phyloP scores from a whole-genome alignment of 352 stramenopile genomes.

The Globisporangium iwayamae region DNA sequence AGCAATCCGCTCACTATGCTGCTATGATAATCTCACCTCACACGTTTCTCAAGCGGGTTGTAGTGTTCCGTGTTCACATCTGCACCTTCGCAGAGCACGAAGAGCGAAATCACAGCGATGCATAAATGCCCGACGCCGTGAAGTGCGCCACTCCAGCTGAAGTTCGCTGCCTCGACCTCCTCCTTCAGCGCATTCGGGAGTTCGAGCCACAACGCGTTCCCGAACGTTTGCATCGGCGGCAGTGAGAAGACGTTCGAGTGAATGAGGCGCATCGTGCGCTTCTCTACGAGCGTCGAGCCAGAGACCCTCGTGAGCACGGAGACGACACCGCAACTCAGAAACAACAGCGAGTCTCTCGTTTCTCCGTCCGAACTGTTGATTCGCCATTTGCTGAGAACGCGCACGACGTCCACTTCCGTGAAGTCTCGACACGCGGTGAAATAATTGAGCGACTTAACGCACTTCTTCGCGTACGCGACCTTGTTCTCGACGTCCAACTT shows the following conservation, averaged over 20 bases:
- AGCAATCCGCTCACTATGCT: not conserved
- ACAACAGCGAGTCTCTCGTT: constrained; percentile 11
- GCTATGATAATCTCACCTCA: not conserved
- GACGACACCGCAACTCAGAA: constrained; percentile 65
- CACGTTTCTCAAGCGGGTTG: constrained; percentile 65
- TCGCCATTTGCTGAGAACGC: constrained; percentile 32
- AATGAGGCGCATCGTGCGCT: constrained; percentile 69
- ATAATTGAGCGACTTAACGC: constrained; percentile 68
- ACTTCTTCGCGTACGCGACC: constrained; percentile 69
- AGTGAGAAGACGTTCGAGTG: constrained; percentile 91
- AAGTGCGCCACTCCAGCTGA: constrained; percentile 47
- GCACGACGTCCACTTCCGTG: constrained; percentile 85
- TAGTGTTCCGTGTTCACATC: constrained; percentile 87
- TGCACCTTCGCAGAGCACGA: constrained; percentile 85
- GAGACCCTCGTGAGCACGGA: constrained; percentile 79
- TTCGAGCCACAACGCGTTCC: constrained; percentile 95
- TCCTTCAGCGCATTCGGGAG: constrained; percentile 52
- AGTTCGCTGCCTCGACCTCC: constrained; percentile 30
- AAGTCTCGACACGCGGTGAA: constrained; percentile 86
- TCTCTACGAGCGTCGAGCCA: constrained; percentile 84
- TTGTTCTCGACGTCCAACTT: constrained; percentile 71
- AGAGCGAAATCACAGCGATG: constrained; percentile 90
- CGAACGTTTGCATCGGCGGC: constrained; percentile 95
- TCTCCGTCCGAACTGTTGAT: not conserved
- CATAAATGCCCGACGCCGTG: constrained; percentile 90